Conservation (phyloP, 371 early-diverging fungal genomes). For the Syncephalastrum racemosum region DNA sequence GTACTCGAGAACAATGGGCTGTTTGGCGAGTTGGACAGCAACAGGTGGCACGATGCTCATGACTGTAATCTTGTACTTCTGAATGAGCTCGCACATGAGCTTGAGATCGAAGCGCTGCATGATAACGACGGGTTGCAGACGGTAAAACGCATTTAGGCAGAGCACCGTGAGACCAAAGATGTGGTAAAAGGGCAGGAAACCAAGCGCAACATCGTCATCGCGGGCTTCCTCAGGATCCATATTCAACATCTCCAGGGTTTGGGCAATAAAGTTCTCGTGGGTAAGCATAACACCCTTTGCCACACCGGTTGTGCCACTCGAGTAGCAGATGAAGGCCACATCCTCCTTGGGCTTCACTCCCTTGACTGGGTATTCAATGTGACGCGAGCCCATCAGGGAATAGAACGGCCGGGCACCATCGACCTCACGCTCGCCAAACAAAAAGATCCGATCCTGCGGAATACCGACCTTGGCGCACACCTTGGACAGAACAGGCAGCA, state of each 20-base stretch:
- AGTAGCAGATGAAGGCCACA: constrained; percentile 84
- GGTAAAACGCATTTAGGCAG: constrained; percentile 32
- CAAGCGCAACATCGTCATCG: constrained; percentile 54
- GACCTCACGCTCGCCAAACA: constrained; percentile 50
- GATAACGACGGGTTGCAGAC: constrained; percentile 48
- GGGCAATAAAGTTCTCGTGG: constrained; percentile 27
- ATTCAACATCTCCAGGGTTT: constrained; percentile 5
- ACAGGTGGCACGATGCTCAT: constrained; percentile 84
- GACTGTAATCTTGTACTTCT: constrained; percentile 68
- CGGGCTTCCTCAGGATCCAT: constrained; percentile 20
- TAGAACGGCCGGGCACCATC: constrained; percentile 30
- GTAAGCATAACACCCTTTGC: constrained; percentile 47
- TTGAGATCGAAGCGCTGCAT: constrained; percentile 67
- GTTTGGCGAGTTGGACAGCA: constrained; percentile 61
- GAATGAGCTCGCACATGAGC: constrained; percentile 56
- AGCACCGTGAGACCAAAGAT: constrained; percentile 68
- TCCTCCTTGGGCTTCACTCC: constrained; percentile 33
- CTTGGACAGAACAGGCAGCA: constrained; percentile 43
- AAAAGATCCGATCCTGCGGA: constrained; percentile 45
- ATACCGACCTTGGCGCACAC: constrained; percentile 58
- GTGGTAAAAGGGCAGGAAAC: constrained; percentile 82
- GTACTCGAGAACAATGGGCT: constrained; percentile 66
- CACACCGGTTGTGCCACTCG: constrained; percentile 86
- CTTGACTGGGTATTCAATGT: constrained; percentile 18
- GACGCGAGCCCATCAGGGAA: constrained; percentile 14